These are phyloP conservation scores for Cryptococcus sp. DNA, from an alignment of 1,284 basidiomycete species.

Conservation along the genomic window DNA sequence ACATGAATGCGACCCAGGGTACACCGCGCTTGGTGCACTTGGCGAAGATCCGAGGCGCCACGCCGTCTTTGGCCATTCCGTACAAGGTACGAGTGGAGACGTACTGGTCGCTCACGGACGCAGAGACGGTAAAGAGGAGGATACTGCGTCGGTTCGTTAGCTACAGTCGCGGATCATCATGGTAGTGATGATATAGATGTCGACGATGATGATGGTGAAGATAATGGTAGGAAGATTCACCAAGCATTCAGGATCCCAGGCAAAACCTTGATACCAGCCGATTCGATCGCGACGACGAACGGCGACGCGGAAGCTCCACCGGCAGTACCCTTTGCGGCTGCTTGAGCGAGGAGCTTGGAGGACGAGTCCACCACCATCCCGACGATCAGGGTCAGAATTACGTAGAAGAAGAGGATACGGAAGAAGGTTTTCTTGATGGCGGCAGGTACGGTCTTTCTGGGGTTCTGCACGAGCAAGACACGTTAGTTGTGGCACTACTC, in stretches of 20 bases:
- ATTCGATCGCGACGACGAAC: conserved; percentile 65
- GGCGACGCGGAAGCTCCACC: conserved; percentile 70
- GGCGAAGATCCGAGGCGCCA: conserved; percentile 59
- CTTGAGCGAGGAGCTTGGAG: conserved; percentile 49
- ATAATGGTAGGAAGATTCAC: conserved; percentile 3
- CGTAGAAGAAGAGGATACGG: conserved; percentile 71
- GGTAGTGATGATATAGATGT: not conserved
- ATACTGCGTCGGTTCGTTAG: conserved; percentile 12
- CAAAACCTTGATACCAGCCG: conserved; percentile 55
- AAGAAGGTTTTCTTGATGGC: conserved; percentile 61
- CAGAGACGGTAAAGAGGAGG: conserved; percentile 53
- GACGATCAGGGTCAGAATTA: conserved; percentile 59
- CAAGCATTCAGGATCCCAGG: conserved; percentile 57
- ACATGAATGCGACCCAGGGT: conserved; percentile 53
- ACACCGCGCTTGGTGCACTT: conserved; percentile 52
- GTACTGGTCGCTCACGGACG: conserved; percentile 59
- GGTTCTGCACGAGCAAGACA: conserved; percentile 57
- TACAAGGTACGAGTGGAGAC: conserved; percentile 58
- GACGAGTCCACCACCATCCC: conserved; percentile 61
- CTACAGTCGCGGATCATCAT: not conserved
- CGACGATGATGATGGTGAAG: no score
- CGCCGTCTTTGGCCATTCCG: conserved; percentile 59
- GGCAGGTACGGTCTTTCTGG: conserved; percentile 62
- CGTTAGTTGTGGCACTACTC: conserved; percentile 26
- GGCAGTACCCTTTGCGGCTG: conserved; percentile 60